phyloP scores from a whole-genome alignment of 2,329 filamentous ascomycete genomes.

The Microsporum audouinii region DNA sequence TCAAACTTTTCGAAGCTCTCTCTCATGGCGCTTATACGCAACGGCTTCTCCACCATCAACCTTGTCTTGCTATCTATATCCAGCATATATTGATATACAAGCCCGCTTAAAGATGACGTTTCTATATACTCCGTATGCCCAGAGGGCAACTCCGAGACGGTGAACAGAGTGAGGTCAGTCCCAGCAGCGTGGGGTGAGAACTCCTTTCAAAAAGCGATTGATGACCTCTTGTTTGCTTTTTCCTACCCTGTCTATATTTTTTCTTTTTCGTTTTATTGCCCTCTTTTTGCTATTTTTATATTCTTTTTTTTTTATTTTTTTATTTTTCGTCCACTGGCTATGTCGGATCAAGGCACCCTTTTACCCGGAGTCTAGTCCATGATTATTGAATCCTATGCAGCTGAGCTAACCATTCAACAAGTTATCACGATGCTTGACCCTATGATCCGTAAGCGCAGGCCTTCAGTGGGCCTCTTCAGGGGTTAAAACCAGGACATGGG shows the following conservation, averaged over 20 bases:
- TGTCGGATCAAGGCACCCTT: background rate
- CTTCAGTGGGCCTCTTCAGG: background rate
- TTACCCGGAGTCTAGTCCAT: background rate
- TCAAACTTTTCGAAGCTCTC: background rate
- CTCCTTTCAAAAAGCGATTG: background rate
- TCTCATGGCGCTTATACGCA: background rate
- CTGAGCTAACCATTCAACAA: background rate
- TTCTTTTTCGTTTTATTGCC: background rate
- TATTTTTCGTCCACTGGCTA: background rate
- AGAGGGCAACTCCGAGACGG: background rate
- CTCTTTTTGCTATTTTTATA: background rate
- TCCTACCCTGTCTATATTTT: background rate
- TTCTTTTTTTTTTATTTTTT: background rate
- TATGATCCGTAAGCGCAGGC: background rate
- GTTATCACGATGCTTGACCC: background rate
- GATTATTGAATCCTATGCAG: background rate
- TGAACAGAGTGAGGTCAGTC: background rate
- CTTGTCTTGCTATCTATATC: background rate
- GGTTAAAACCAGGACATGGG: background rate
- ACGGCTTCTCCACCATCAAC: background rate
- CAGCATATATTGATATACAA: background rate
- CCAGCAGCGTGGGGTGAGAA: background rate
- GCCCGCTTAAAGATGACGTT: background rate
- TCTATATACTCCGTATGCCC: background rate
- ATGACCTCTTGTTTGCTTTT: slow-evolving; percentile 5